Conservation (phyloP, 2,329 filamentous ascomycete species). For the Parastagonospora nodorum region DNA sequence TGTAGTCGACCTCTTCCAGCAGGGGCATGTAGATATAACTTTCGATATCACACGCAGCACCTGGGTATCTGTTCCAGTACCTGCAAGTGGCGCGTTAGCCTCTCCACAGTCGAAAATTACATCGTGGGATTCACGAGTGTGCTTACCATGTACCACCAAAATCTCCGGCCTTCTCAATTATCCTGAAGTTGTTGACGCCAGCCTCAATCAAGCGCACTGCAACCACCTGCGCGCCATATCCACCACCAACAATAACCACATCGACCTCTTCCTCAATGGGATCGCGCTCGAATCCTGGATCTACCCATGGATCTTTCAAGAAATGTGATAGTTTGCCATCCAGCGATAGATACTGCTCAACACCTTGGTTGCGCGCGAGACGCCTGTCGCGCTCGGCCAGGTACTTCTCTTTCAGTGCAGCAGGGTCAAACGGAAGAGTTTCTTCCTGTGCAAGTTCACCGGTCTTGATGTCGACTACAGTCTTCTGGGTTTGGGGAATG, state of each 20-base stretch:
- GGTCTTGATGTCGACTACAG: constrained; percentile 19
- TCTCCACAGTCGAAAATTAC: background rate
- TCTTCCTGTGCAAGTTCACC: constrained; percentile 18
- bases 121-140: constrained; percentile 36
- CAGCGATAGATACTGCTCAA: constrained; percentile 35
- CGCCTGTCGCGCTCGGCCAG: constrained; percentile 35
- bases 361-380: constrained; percentile 27
- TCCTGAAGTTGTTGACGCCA: constrained; percentile 40
- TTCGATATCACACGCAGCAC: constrained; percentile 34
- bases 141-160: constrained; percentile 55
- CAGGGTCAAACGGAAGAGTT: constrained; percentile 30
- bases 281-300: constrained; percentile 29
- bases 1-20: constrained; percentile 48
- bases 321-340: constrained; percentile 32
- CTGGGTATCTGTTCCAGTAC: constrained; percentile 51
- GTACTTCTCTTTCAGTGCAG: constrained; percentile 33
- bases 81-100: background rate
- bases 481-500: constrained; percentile 18
- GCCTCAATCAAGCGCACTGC: constrained; percentile 44
- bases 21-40: constrained; percentile 38
- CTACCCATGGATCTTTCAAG: constrained; percentile 36
- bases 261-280: constrained; percentile 34
- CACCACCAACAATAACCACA: constrained; percentile 50
- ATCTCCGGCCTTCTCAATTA: constrained; percentile 51
- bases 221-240: constrained; percentile 51